These are phyloP conservation scores for Penicillium paradoxum DNA, from an alignment of 495 filamentous ascomycete genomes.

Conservation along the genomic window DNA sequence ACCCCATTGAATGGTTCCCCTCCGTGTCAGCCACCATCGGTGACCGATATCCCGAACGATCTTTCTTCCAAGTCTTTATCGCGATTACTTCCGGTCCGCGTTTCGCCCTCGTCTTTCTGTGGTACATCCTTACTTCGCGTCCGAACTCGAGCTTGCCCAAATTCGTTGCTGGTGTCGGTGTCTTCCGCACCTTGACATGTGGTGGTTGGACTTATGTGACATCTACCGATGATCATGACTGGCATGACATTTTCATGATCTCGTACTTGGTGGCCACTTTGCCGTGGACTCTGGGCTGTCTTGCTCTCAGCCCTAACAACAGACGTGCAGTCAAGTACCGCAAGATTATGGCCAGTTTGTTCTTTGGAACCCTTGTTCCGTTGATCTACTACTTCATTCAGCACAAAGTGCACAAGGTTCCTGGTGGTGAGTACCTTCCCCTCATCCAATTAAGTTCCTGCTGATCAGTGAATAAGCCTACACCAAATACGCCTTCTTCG, in stretches of 20 bases:
- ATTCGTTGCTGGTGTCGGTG: slow-evolving; percentile 70
- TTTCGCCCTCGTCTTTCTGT: slow-evolving; percentile 86
- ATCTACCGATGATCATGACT: slow-evolving; percentile 95
- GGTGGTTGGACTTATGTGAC: slow-evolving; percentile 99
- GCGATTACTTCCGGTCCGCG: slow-evolving; percentile 92
- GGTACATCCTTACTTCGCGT: slow-evolving; percentile 82
- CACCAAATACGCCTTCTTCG: slow-evolving; percentile 97
- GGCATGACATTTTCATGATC: slow-evolving; percentile 99
- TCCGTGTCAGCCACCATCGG: slow-evolving; percentile 99
- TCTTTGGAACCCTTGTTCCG: slow-evolving; percentile 87
- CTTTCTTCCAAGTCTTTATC: slow-evolving; percentile 95
- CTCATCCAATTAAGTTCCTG: not conserved
- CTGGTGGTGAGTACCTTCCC: slow-evolving; percentile 69
- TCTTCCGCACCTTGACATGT: slow-evolving; percentile 89
- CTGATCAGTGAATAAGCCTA: slow-evolving; percentile 59
- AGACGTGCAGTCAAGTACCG: slow-evolving; percentile 79
- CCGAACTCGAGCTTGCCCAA: slow-evolving; percentile 73
- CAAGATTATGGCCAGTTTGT: slow-evolving; percentile 75
- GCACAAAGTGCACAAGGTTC: slow-evolving; percentile 91
- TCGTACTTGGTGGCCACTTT: slow-evolving; percentile 92
- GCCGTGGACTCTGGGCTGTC: slow-evolving; percentile 91
- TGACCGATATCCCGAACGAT: slow-evolving; percentile 94
- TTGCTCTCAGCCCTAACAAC: slow-evolving; percentile 85
- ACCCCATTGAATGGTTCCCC: slow-evolving; percentile 98
- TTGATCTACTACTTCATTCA: slow-evolving; percentile 98